A percentile compares a stretch with the other conserved stretches of the same genome.
phyloP scores from a whole-genome alignment of 495 filamentous ascomycete species.

The Hypoxylon crocopeplum region DNA sequence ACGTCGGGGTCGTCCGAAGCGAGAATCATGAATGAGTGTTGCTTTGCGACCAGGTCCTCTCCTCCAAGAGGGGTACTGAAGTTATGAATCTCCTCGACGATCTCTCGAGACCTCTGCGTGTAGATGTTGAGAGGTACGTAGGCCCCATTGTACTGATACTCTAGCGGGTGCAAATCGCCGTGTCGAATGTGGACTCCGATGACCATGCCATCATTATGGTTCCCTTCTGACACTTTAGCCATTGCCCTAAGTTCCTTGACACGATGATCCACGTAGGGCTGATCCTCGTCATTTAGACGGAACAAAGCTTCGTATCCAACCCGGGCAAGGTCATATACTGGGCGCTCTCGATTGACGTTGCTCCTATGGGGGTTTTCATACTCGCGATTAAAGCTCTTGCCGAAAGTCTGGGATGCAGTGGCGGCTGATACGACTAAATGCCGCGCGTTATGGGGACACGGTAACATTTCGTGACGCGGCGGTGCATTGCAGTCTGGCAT shows the following conservation, averaged over 20 bases:
- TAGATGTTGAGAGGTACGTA: slow-evolving; percentile 73
- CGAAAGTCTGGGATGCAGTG: slow-evolving; percentile 64
- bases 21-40: slow-evolving; percentile 58
- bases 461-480: slow-evolving; percentile 67
- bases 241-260: slow-evolving; percentile 54
- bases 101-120: slow-evolving; percentile 51
- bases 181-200: slow-evolving; percentile 75
- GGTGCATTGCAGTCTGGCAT: slow-evolving; percentile 64
- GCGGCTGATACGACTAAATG: slow-evolving; percentile 74
- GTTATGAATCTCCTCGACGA: slow-evolving; percentile 49
- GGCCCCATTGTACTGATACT: slow-evolving; percentile 68
- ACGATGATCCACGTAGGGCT: slow-evolving; percentile 59
- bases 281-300: slow-evolving; percentile 62
- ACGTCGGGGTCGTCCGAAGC: slow-evolving; percentile 77
- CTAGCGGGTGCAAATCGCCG: slow-evolving; percentile 71
- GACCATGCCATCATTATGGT: slow-evolving; percentile 51
- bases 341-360: slow-evolving; percentile 55
- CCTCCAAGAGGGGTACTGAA: slow-evolving; percentile 41
- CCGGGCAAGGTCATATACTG: slow-evolving; percentile 66
- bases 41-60: slow-evolving; percentile 42
- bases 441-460: slow-evolving; percentile 71
- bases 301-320: slow-evolving; percentile 72
- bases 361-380: slow-evolving; percentile 56
- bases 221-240: slow-evolving; percentile 49
- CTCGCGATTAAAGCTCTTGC: slow-evolving; percentile 57